Base-by-base conservation (phyloP, 2,329 filamentous ascomycete genomes). In the Colletotrichum limetticola region DNA sequence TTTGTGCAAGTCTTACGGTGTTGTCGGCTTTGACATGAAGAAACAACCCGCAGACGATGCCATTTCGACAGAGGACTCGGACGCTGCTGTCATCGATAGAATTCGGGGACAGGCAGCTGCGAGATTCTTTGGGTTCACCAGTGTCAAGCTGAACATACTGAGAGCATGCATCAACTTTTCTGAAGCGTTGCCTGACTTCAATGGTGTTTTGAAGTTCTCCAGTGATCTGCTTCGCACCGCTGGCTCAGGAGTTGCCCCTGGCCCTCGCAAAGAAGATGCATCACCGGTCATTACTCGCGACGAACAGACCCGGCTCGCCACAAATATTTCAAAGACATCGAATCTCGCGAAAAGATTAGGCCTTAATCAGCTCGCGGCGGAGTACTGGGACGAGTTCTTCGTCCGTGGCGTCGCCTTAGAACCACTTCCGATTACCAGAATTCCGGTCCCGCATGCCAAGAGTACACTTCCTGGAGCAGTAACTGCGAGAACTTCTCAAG, bases 361-460 rank as follows among this genome's bases (percentile, higher is more conserved):
- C 0, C 84, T 95, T 32, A 85, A 88, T 5, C 84, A 92, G 68
- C 83, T 96, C 55, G 88, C 91, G 65, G 95, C 95, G 6, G 93
- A 97, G 76, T 99, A 98, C 80, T 99, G 97, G 97, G 97, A 99
- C 80, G 95, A 98, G 78, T 98, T 98, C 77, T 86, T 99, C 9
- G 89, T 99, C 59, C 91, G 97, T 62, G 91, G 91, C 75, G 86
- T 97, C 76, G 90, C 92, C 67, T 85, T 97, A 56, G 90, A 95
- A 63, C 86, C 93, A 28, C 82, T 90, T 49, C 85, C 91, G 11
- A 83, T 86, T 55, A 87, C 88, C 12, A 88, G 89, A 75, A 88
- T 88, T 19, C 92, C 94, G 0, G 88, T 94, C 64, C 87, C 92
- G 6, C 93, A 95, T 78, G 85, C 87, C 2, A 89, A 86, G 74